Evolutionary conservation across 306 rosid genomes (phyloP), one percentile per base, ranked within the genome.

Genomic region (Fagus sylvatica): DNA sequence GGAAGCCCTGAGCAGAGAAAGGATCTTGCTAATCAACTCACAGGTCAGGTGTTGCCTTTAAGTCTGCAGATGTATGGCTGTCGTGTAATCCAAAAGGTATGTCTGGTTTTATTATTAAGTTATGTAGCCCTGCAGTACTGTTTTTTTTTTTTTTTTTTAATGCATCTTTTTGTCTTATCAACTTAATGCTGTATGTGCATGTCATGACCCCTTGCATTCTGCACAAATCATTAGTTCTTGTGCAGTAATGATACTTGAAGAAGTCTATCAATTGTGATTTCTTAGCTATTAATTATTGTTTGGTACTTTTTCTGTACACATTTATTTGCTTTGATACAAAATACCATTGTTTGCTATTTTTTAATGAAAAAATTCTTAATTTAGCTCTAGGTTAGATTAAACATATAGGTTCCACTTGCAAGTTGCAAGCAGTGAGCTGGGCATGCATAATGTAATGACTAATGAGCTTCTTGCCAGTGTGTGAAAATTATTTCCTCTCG

Each of bases 21-120:
- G 77, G 77, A 74, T 22, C 77, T 74, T 17, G 90, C 90, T 59
- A 77, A 81, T 78, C 78, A 62, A 76, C 78, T 86, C 48, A 66
- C 61, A 54, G 84, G 87, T 78, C 90, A 83, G 71, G 79, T 86
- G 69, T 82, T 86, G 74, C 82, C 90, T 72, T 76, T 86, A 74
- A 81, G 90, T 84, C 82, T 86, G 73, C 90, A 86, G 80, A 86
- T 86, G 90, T 86, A 86, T 62, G 90, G 90, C 32, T 86, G 90
- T 71, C 90, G 90, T 22, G 90, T 86, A 46, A 86, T 86, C 57
- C 90, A 86, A 66, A 86, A 86, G 84, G 90, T 78, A 74, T 28
- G 69, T 41, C 19, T 40, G 6, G 19, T 19, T 28, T 39, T 53
- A 37, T 49, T 55, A 54, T 66, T 17, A 13, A 7, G 6, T n/a